phyloP scores from a whole-genome alignment of 306 rosid species.

The Trifolium subterraneum region DNA sequence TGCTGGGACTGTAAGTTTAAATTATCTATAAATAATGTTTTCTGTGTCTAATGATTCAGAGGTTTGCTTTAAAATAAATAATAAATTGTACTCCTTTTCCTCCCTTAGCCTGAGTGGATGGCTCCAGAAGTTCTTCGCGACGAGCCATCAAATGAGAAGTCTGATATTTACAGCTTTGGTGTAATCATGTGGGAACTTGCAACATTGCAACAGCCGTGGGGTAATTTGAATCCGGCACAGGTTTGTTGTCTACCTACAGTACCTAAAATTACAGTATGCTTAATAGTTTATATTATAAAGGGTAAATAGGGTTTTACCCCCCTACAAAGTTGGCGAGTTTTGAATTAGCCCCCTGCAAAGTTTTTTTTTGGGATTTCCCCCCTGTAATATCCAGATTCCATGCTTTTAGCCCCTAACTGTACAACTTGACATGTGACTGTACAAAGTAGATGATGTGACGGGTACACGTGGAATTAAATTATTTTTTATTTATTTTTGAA shows the following conservation, averaged over 20 bases:
- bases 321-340: too few relatives aligned
- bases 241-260: slow-evolving; percentile 49
- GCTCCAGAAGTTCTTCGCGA: slow-evolving; percentile 99
- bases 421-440: too few relatives aligned
- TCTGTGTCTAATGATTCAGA: slow-evolving; percentile 24
- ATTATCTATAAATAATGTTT: slow-evolving; percentile 20
- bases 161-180: slow-evolving; percentile 96
- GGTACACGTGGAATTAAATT: too few relatives aligned
- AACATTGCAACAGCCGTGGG: slow-evolving; percentile 94
- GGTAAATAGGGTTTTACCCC: too few relatives aligned
- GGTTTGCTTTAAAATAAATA: background rate
- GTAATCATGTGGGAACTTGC: slow-evolving; percentile 95
- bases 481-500: too few relatives aligned
- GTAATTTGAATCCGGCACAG: slow-evolving; percentile 93
- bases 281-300: slow-evolving; percentile 13
- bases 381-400: too few relatives aligned
- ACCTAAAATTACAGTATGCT: slow-evolving; percentile 35
- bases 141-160: slow-evolving; percentile 95
- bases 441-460: too few relatives aligned
- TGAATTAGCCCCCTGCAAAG: too few relatives aligned
- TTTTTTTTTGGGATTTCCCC: too few relatives aligned
- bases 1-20: slow-evolving; percentile 92
- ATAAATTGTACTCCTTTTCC: slow-evolving; percentile 38
- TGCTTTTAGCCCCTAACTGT: too few relatives aligned
- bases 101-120: slow-evolving; percentile 91